Conservation (phyloP, 2,329 filamentous ascomycete genomes). For the Thielaviopsis cerberus region DNA sequence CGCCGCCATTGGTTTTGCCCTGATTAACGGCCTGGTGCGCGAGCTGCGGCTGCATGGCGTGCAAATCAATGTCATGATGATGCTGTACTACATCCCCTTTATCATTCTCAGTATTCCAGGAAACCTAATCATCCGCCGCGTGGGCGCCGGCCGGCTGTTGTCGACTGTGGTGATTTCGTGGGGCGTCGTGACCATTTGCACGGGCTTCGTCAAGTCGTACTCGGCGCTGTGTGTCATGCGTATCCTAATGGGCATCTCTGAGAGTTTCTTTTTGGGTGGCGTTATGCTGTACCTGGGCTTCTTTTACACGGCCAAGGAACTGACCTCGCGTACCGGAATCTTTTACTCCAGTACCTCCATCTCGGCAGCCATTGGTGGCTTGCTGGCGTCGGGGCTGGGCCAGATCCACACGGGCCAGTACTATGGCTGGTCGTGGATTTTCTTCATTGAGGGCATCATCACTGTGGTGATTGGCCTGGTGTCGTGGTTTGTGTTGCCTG, state of each 20-base stretch:
- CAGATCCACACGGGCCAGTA: conserved; percentile 20
- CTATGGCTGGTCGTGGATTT: conserved; percentile 27
- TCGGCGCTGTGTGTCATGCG: conserved; percentile 14
- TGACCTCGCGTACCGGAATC: conserved; percentile 14
- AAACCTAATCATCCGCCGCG: conserved; percentile 14
- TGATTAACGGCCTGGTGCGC: conserved; percentile 37
- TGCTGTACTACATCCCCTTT: conserved; percentile 15
- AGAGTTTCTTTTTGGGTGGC: conserved; percentile 15
- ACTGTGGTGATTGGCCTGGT: conserved; percentile 19
- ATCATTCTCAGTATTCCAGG: conserved; percentile 15
- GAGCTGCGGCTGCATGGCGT: conserved; percentile 38
- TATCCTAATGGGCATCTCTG: conserved; percentile 14
- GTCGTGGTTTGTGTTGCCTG: conserved; percentile 22
- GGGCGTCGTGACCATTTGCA: conserved; percentile 14
- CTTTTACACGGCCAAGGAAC: conserved; percentile 15
- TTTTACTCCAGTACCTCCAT: conserved; percentile 43
- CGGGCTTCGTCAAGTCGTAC: conserved; percentile 15
- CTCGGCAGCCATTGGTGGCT: conserved; percentile 43
- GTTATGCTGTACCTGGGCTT: conserved; percentile 16
- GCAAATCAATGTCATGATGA: conserved; percentile 31
- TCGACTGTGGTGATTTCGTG: conserved; percentile 13
- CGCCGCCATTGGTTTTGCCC: conserved; percentile 15
- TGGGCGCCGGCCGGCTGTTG: conserved; percentile 14
- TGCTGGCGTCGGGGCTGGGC: conserved; percentile 26
- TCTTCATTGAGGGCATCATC: conserved; percentile 24